Base-by-base conservation (phyloP, 169 alveolate genomes). In the Babesia microti region DNA sequence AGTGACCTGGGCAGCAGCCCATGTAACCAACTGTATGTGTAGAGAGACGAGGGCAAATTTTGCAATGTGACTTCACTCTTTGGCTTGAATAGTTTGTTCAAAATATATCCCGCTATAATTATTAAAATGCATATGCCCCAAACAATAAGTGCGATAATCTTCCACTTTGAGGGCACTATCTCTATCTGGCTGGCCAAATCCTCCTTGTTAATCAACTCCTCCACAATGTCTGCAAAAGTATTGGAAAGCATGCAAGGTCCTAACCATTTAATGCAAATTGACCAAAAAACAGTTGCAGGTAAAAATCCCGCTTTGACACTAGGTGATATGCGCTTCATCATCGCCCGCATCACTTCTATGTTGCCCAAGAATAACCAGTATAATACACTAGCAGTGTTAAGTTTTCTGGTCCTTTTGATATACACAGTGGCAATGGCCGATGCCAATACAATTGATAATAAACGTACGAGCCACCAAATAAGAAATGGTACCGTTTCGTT, bases 221-320 rank as follows among this genome's bases (percentile, higher is more conserved):
- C 85, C 0, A 59, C 50, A 41, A 68, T 59, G 51, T 74, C 85
- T 12, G 78, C 73, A 7, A 74, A 50, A 28, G 85, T 57, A 33
- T 66, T 63, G 57, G 69, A 58, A 27, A 74, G 60, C 46, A 67
- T 50, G 49, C 81, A 74, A 32, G 78, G 63, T 15, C 57, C 52
- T 4, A 74, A 46, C 74, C 78, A 74, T 41, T 74, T 74, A 44
- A 74, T 74, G 48, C 79, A 59, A 19, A 74, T 50, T 6, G 85
- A 74, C 85, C 85, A 74, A 28, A 57, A 33, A 28, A 68, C 46
- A 11, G 70, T 29, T 53, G 60, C 59, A 12, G 63, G 63, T 19
- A 72, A 61, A 28, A 54, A 55, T 21, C 42, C 43, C 6, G 48
- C 70, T n/a, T 46, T 74, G 41, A 63, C 42, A 42, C 68, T 68